phyloP scores from a whole-genome alignment of 1,139 yeast species.

The Hyphopichia buzzinii region DNA sequence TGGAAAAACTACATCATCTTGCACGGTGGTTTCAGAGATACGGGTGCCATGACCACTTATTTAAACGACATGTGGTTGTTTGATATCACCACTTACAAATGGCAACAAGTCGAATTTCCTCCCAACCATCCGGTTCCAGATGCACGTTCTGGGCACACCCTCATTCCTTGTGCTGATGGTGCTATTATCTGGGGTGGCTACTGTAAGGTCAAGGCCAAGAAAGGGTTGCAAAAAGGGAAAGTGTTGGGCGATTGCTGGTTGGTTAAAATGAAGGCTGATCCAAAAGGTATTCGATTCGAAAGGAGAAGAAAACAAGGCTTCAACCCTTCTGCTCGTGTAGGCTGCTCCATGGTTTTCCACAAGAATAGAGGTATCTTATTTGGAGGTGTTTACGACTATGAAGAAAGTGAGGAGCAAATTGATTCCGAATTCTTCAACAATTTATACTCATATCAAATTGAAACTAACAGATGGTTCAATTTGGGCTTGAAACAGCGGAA shows the following conservation, averaged over 20 bases:
- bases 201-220: constrained; percentile 86
- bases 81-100: constrained; percentile 83
- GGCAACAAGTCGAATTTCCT: constrained; percentile 90
- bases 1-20: constrained; percentile 89
- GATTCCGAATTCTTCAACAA: constrained; percentile 84
- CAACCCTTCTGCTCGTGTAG: constrained; percentile 91
- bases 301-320: constrained; percentile 86
- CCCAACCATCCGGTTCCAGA: constrained; percentile 80
- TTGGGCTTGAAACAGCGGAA: constrained; percentile 63
- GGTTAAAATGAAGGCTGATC: constrained; percentile 81
- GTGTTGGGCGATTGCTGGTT: constrained; percentile 88
- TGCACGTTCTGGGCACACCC: constrained; percentile 90
- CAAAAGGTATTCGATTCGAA: constrained; percentile 82
- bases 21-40: constrained; percentile 92
- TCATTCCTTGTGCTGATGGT: constrained; percentile 80
- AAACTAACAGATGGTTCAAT: constrained; percentile 86
- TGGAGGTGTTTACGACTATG: constrained; percentile 95
- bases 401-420: constrained; percentile 90
- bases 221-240: constrained; percentile 89
- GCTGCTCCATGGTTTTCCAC: constrained; percentile 85
- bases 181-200: constrained; percentile 92
- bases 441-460: constrained; percentile 78
- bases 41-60: constrained; percentile 81
- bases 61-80: constrained; percentile 88
- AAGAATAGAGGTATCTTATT: constrained; percentile 90